Evolutionary conservation across 768 basidiomycete species (phyloP).

Genomic region (Chalciporus sphaerocephalus): DNA sequence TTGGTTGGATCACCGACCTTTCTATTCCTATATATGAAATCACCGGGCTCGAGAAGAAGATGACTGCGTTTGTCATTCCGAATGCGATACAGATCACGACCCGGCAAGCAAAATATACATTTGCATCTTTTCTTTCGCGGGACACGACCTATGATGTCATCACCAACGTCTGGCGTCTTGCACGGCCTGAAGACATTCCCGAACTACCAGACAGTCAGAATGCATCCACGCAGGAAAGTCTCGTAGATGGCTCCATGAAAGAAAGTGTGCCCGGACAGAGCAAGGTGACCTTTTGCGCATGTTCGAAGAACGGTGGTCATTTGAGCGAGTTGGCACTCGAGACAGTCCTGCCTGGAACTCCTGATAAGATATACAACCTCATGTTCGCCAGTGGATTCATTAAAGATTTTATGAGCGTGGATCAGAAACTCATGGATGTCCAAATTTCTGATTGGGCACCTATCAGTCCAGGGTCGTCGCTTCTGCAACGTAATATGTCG

Average conservation of each 20-base stretch:
- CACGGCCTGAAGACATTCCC: constrained; percentile 59
- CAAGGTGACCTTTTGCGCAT: constrained; percentile 70
- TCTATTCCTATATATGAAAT: constrained; percentile 88
- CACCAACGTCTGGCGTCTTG: constrained; percentile 90
- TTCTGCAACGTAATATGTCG: constrained; percentile 84
- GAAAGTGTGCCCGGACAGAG: constrained; percentile 18
- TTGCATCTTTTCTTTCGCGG: constrained; percentile 93
- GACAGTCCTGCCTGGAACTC: constrained; percentile 77
- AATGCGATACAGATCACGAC: constrained; percentile 93
- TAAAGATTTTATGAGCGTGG: constrained; percentile 86
- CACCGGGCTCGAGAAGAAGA: constrained; percentile 85
- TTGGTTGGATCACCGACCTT: constrained; percentile 96
- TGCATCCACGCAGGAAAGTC: constrained; percentile 15
- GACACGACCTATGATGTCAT: constrained; percentile 97
- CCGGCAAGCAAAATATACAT: constrained; percentile 78
- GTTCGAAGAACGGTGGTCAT: constrained; percentile 67
- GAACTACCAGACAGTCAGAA: constrained; percentile 20
- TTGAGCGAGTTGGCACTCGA: constrained; percentile 74
- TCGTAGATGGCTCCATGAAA: constrained; percentile 15
- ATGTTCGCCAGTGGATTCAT: constrained; percentile 96
- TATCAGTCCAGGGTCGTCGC: constrained; percentile 50
- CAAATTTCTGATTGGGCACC: constrained; percentile 96
- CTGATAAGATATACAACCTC: constrained; percentile 92
- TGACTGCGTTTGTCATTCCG: constrained; percentile 97
- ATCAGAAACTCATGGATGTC: constrained; percentile 85